Conservation (phyloP, 73 alveolate genomes). For the Paramecium sonneborni region DNA sequence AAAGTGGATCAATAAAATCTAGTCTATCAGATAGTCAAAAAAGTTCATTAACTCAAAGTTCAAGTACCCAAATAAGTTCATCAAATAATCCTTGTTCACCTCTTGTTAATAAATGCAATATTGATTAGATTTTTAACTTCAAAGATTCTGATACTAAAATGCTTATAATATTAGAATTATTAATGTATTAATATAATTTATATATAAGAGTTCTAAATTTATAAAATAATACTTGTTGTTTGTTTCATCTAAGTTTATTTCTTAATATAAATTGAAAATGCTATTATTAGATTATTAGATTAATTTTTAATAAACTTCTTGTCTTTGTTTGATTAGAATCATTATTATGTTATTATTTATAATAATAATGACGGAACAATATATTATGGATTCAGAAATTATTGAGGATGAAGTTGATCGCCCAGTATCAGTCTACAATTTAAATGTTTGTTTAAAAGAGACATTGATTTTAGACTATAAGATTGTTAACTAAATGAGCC, state of each 20-base stretch:
- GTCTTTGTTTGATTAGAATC: neutral
- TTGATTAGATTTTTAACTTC: neutral
- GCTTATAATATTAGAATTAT: too few relatives aligned
- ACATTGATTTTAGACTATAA: neutral
- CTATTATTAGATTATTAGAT: neutral
- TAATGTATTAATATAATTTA: too few relatives aligned
- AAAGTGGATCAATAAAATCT: neutral
- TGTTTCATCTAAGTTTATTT: neutral
- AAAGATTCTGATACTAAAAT: neutral
- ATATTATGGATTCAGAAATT: neutral
- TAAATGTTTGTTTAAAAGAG: slow-evolving; percentile 11
- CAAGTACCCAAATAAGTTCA: neutral
- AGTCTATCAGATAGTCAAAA: neutral
- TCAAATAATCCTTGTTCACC: slow-evolving; percentile 3
- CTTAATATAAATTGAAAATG: neutral
- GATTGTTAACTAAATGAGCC: slow-evolving; percentile 3
- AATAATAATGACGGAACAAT: neutral
- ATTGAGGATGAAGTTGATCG: neutral
- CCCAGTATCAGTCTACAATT: neutral
- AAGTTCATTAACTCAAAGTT: neutral
- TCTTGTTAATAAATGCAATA: neutral
- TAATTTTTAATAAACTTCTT: neutral
- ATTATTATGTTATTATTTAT: neutral
- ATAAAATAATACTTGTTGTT: neutral
- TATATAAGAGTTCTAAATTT: neutral